These are phyloP conservation scores for Pleurotus citrinopileatus DNA, from an alignment of 768 basidiomycete species.

Conservation along the genomic window DNA sequence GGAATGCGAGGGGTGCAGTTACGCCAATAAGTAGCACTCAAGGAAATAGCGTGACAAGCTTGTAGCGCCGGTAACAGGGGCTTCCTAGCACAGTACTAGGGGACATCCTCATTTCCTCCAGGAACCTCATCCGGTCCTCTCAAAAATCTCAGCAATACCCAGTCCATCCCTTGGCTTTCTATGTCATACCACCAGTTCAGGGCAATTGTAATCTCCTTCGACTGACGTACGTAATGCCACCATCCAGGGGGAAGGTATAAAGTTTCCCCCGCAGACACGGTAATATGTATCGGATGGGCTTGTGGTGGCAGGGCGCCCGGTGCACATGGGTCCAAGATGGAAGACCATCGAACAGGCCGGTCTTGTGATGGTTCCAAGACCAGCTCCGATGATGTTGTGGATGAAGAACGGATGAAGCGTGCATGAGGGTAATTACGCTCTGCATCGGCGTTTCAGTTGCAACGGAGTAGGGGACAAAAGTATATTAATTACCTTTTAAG, in stretches of 20 bases:
- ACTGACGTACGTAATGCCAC: constrained; percentile 90
- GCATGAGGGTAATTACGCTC: constrained; percentile 68
- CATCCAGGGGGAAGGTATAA: constrained; percentile 91
- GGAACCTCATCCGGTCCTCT: constrained; percentile 40
- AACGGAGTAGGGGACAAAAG: neutral
- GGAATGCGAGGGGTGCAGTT: too few relatives aligned
- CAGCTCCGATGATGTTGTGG: constrained; percentile 20
- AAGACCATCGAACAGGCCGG: constrained; percentile 77
- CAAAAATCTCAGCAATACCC: constrained; percentile 67
- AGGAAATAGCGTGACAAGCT: too few relatives aligned
- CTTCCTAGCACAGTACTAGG: too few relatives aligned
- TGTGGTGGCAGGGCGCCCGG: constrained; percentile 44
- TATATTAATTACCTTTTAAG: constrained; percentile 56
- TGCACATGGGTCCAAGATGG: constrained; percentile 56
- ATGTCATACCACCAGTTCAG: constrained; percentile 92
- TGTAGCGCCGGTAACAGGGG: too few relatives aligned
- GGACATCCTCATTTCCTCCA: constrained; percentile 33
- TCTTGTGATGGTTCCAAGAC: constrained; percentile 28
- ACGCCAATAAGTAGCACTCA: too few relatives aligned
- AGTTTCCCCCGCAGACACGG: constrained; percentile 69
- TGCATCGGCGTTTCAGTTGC: constrained; percentile 24
- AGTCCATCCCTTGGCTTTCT: constrained; percentile 67
- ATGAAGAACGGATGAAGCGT: constrained; percentile 48
- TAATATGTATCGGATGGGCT: constrained; percentile 65
- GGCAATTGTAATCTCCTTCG: constrained; percentile 59